Base-by-base conservation (phyloP, 345 rosid genomes). In the Sonneratia alba region DNA sequence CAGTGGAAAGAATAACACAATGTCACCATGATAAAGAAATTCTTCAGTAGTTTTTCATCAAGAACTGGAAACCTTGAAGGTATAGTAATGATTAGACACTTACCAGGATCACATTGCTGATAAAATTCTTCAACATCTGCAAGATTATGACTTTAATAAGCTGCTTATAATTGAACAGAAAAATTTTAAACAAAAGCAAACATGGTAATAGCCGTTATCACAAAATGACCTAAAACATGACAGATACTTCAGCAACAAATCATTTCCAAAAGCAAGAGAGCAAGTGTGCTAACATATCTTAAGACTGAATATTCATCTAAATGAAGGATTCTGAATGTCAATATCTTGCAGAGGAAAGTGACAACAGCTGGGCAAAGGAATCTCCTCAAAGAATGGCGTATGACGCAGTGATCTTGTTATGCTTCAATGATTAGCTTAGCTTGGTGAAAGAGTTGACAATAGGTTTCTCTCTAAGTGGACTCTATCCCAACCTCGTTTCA, bases 71-170 rank as follows among this genome's bases (percentile, higher is more conserved):
- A 49, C 1, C 21, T 47, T 32, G 32, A 68, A 68, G 59, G 32
- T 70, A 32, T 16, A 43, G 63, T 51, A 68, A 48, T 7, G 55
- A 40, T 42, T 34, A 15, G 75, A 78, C 53, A 80, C 84, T 81
- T 68, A 86, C 93, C 90, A 68, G 93, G 93, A 82, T 88, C 93
- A 64, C 93, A 88, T 77, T 83, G 89, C 72, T 77, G 79, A 73
- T 71, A 86, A 75, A 88, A 88, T 69, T 82, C 86, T 71, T 86
- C 85, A 8, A 85, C 90, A 75, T 88, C 93, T 86, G 82, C 87
- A 77, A 69, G 65, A 45, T n/a, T 61, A 79, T 8, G 66, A 34
- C 7, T 11, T 13, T 6, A 27, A 34, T 62, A 27, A 62, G 66
- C 37, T 27, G 27, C 15, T 10, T 27, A 62, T 13, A 61, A 62